Conservation (phyloP, 2,329 filamentous ascomycete species). For the Pseudodiploospora longispora region DNA sequence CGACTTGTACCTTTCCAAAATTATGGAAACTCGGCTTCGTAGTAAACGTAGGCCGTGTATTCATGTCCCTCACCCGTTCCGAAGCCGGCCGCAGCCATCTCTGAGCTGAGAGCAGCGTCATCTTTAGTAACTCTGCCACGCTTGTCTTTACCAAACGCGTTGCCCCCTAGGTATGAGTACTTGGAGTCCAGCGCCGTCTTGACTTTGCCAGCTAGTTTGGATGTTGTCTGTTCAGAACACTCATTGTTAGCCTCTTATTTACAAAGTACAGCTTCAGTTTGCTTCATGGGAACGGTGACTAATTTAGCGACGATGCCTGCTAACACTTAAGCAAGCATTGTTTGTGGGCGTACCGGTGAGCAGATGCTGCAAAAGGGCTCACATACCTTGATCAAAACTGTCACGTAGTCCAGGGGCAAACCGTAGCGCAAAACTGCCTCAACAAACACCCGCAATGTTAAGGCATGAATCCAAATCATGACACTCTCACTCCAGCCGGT, state of each 20-base stretch:
- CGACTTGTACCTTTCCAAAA: constrained; percentile 12
- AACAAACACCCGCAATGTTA: constrained; percentile 88
- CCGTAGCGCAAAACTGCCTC: constrained; percentile 97
- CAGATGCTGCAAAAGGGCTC: too few relatives aligned
- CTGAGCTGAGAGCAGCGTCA: constrained; percentile 67
- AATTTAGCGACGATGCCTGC: too few relatives aligned
- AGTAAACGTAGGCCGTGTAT: constrained; percentile 96
- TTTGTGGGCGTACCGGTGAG: too few relatives aligned
- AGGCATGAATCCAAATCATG: constrained; percentile 91
- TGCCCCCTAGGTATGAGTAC: constrained; percentile 89
- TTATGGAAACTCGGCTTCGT: constrained; percentile 72
- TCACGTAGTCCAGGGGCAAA: constrained; percentile 81
- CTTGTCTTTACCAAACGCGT: constrained; percentile 90
- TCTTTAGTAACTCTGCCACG: constrained; percentile 88
- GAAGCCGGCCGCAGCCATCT: constrained; percentile 71
- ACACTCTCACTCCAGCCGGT: constrained; percentile 95
- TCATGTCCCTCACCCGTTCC: constrained; percentile 64
- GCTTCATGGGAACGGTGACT: too few relatives aligned
- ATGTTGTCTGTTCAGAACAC: constrained; percentile 53
- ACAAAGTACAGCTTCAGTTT: neutral
- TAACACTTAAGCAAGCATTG: too few relatives aligned
- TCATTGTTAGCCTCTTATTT: constrained; percentile 9
- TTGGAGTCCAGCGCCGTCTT: constrained; percentile 71
- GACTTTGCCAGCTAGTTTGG: constrained; percentile 74
- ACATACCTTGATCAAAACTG: constrained; percentile 73